Evolutionary conservation across 1,139 yeast genomes (phyloP).

Genomic region (Lodderomyces beijingensis): DNA sequence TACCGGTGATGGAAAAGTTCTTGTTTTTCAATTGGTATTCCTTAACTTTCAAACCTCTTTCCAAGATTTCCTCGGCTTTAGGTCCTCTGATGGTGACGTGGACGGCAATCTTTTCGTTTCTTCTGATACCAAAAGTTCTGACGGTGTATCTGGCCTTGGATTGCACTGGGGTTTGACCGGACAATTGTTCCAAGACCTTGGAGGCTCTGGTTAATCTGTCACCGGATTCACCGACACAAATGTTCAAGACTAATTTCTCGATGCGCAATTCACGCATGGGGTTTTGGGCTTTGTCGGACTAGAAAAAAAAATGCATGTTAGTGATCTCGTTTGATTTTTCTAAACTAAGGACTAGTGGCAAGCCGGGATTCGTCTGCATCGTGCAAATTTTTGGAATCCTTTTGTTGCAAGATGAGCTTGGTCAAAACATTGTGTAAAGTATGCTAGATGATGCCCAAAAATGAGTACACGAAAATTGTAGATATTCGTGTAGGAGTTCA

Average conservation of each 20-base stretch:
- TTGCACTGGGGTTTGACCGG: constrained; percentile 99
- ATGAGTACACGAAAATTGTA: too few species aligned
- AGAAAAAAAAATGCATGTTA: too few species aligned
- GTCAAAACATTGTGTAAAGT: too few species aligned
- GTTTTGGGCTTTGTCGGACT: constrained; percentile 40
- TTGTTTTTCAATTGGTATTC: constrained; percentile 93
- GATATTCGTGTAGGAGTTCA: too few species aligned
- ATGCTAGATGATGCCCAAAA: too few species aligned
- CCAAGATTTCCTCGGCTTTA: constrained; percentile 99
- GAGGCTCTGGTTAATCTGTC: constrained; percentile 99
- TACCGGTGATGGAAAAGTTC: constrained; percentile 98
- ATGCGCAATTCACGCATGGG: constrained; percentile 98
- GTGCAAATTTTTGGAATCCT: too few species aligned
- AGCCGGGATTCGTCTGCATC: too few species aligned
- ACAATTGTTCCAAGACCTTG: constrained; percentile 98
- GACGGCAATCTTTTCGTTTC: constrained; percentile 99
- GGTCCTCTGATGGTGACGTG: constrained; percentile 99
- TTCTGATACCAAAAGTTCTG: constrained; percentile 99
- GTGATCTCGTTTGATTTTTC: too few species aligned
- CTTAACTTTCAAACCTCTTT: constrained; percentile 99
- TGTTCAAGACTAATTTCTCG: constrained; percentile 99
- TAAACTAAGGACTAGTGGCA: too few species aligned
- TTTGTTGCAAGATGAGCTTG: too few species aligned
- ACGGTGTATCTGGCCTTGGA: constrained; percentile 99
- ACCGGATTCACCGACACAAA: constrained; percentile 99